Percentiles rank a stretch among this genome's conserved stretches.
Evolutionary conservation across 2,329 filamentous ascomycete genomes (phyloP).

Genomic region (Ceratocystis harringtonii): DNA sequence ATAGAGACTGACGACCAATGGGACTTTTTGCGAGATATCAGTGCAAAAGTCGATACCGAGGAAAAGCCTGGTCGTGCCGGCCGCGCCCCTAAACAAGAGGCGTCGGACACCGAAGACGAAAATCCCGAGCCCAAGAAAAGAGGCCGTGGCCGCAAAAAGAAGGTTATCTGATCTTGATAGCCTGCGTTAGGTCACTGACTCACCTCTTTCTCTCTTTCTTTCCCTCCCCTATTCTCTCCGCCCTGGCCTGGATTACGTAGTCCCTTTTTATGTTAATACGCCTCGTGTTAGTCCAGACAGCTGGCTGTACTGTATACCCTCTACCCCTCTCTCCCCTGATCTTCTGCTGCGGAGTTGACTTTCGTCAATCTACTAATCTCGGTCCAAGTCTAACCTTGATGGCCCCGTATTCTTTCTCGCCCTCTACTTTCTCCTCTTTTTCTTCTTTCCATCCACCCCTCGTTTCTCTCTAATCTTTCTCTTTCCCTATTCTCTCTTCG

Average conservation of each 20-base stretch:
- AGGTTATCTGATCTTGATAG: slow-evolving; percentile 10
- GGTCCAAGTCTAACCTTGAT: no score
- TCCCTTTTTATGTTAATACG: no score
- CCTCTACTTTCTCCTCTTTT: not conserved
- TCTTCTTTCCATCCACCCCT: not conserved
- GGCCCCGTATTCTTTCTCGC: no score
- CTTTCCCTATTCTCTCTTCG: slow-evolving; percentile 4
- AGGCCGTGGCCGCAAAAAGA: slow-evolving; percentile 37
- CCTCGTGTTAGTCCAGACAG: not conserved
- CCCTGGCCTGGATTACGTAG: no score
- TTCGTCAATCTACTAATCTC: no score
- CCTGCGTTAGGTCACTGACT: no score
- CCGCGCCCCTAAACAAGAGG: slow-evolving; percentile 30
- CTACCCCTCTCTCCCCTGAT: no score
- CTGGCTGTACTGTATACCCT: not conserved
- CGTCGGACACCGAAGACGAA: slow-evolving; percentile 32
- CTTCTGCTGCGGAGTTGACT: no score
- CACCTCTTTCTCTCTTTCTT: not conserved
- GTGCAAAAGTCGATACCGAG: slow-evolving; percentile 56
- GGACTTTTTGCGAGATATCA: slow-evolving; percentile 86
- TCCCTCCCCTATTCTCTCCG: not conserved
- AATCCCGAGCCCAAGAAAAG: slow-evolving; percentile 33
- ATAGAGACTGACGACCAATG: slow-evolving; percentile 81
- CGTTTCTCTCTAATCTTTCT: not conserved
- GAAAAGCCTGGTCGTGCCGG: slow-evolving; percentile 35